Evolutionary conservation across 2,329 filamentous ascomycete species (phyloP).

Genomic region (Mariannaea sp.): DNA sequence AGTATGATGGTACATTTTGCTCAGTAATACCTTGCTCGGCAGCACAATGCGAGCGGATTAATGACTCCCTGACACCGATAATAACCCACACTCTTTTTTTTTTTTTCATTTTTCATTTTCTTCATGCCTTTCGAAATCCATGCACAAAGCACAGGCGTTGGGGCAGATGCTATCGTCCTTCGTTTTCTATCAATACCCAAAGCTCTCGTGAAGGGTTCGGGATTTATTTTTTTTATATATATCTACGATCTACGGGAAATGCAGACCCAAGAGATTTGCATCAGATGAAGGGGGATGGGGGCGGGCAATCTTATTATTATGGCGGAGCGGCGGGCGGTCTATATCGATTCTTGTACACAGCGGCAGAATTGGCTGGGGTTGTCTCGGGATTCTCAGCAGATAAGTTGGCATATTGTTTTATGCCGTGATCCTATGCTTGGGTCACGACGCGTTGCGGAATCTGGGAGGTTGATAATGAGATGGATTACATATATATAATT

Average conservation of each 20-base stretch:
- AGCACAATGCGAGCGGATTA: conserved; percentile 15
- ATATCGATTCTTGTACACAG: conserved; percentile 16
- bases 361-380: neutral
- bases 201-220: neutral
- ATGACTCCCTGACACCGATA: conserved; percentile 17
- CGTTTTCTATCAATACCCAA: neutral
- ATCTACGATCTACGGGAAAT: neutral
- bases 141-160: conserved; percentile 22
- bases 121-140: neutral
- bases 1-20: neutral
- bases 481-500: conserved; percentile 14
- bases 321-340: conserved; percentile 9
- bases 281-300: neutral
- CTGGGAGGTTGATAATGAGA: conserved; percentile 16
- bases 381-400: conserved; percentile 12
- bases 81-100: conserved; percentile 2
- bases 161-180: conserved; percentile 9
- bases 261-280: conserved; percentile 4
- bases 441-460: neutral
- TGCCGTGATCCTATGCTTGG: neutral
- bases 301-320: neutral
- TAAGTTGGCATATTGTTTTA: conserved; percentile 9
- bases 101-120: neutral
- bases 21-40: conserved; percentile 5
- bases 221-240: no score